A percentile compares a stretch with the other conserved stretches of the same genome.
phyloP scores from a whole-genome alignment of 2,329 filamentous ascomycete species.

The Colletotrichum cordylinicola region DNA sequence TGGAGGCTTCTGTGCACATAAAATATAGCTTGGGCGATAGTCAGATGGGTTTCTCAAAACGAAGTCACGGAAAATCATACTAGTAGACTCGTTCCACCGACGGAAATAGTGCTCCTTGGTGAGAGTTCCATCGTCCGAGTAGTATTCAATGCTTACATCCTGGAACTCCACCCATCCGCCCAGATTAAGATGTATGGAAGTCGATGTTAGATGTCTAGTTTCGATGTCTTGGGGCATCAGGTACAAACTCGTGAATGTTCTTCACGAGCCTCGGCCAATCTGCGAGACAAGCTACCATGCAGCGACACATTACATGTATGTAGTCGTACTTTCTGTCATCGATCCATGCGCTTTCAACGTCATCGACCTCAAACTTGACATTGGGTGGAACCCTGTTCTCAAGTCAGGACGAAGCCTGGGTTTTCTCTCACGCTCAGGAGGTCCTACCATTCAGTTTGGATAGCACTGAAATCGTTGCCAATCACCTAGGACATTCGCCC shows the following conservation, averaged over 20 bases:
- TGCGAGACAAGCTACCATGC: conserved; percentile 34
- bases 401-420: neutral
- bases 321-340: conserved; percentile 34
- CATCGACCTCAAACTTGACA: conserved; percentile 41
- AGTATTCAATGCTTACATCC: conserved; percentile 29
- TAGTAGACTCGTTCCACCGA: too few relatives aligned
- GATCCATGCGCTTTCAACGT: conserved; percentile 34
- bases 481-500: conserved; percentile 25
- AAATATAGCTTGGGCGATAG: too few relatives aligned
- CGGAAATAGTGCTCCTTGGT: conserved; percentile 22
- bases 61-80: too few relatives aligned
- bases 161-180: neutral
- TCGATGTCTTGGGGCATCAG: neutral
- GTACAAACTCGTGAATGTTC: conserved; percentile 25
- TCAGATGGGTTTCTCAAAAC: too few relatives aligned
- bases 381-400: conserved; percentile 32
- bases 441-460: conserved; percentile 31
- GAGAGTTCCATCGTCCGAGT: conserved; percentile 32
- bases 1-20: too few relatives aligned
- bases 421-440: neutral
- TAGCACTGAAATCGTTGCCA: conserved; percentile 34
- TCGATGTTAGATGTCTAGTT: neutral
- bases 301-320: conserved; percentile 42
- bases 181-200: conserved; percentile 32
- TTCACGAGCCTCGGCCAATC: conserved; percentile 32